Percentiles rank a stretch among this genome's conserved stretches.
Evolutionary conservation across 2,329 filamentous ascomycete species (phyloP).

Genomic region (Colletotrichum sp.): DNA sequence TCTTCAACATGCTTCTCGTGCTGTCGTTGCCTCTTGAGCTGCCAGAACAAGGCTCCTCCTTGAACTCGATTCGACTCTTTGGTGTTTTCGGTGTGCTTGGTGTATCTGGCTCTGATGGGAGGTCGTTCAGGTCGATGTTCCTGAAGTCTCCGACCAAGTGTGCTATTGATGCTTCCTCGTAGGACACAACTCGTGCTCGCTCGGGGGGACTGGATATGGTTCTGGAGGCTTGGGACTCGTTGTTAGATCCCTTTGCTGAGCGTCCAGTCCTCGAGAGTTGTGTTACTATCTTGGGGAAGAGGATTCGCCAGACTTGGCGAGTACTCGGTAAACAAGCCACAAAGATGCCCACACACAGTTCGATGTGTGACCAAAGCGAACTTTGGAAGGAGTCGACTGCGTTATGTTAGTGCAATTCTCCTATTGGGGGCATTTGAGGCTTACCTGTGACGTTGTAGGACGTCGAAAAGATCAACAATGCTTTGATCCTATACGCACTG

Average conservation of each 20-base stretch:
- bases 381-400: not conserved
- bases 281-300: slow-evolving; percentile 1
- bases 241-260: not conserved
- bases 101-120: not conserved
- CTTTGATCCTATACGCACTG: slow-evolving; percentile 9
- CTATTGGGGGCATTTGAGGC: not conserved
- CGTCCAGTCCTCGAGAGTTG: not conserved
- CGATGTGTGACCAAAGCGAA: slow-evolving; percentile 1
- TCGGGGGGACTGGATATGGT: not conserved
- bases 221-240: not conserved
- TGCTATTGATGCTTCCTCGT: slow-evolving; percentile 10
- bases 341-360: slow-evolving; percentile 2
- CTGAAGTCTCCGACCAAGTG: slow-evolving; percentile 9
- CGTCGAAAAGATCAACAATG: not conserved
- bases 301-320: slow-evolving; percentile 1
- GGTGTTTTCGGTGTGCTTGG: not conserved
- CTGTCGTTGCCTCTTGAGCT: not conserved
- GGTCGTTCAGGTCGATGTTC: not conserved
- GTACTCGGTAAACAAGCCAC: slow-evolving; percentile 11
- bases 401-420: not conserved
- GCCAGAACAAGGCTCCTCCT: not conserved
- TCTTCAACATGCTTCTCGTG: not conserved
- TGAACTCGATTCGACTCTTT: not conserved
- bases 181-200: not conserved
- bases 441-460: slow-evolving; percentile 14